Percentiles rank a stretch among this genome's conserved stretches.
These are phyloP conservation scores for Axilococcus clingmanii DNA, from an alignment of 139 green algal species.

Conservation along the genomic window DNA sequence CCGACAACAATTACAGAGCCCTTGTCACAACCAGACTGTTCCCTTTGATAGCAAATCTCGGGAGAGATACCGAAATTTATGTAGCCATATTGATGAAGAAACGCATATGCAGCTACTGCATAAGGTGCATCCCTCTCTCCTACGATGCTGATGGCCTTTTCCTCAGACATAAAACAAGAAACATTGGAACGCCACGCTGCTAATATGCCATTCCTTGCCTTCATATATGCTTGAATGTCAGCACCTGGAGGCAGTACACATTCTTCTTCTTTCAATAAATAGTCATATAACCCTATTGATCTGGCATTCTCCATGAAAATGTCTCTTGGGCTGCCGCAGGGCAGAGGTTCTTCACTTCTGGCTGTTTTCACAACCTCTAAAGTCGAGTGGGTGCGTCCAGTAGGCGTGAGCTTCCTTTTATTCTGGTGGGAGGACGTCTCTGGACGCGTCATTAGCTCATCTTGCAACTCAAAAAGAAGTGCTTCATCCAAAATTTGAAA, in stretches of 20 bases:
- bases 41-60: conserved; percentile 10
- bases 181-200: conserved; percentile 27
- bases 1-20: conserved; percentile 79
- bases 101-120: conserved; percentile 46
- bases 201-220: conserved; percentile 62
- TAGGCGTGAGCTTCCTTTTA: too few relatives aligned
- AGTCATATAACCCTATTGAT: too few relatives aligned
- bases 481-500: background rate
- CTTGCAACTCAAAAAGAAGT: background rate
- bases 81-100: conserved; percentile 56
- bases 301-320: background rate
- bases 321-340: too few relatives aligned
- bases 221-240: conserved; percentile 28
- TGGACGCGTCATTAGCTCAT: too few relatives aligned
- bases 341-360: background rate
- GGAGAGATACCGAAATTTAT: conserved; percentile 84
- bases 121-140: conserved; percentile 1
- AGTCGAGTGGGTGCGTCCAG: too few relatives aligned
- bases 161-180: conserved; percentile 28
- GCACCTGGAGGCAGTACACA: conserved; percentile 38
- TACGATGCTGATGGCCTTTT: conserved; percentile 26
- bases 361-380: background rate
- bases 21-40: background rate
- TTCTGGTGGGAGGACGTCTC: too few relatives aligned
- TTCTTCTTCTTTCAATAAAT: too few relatives aligned